Conservation (phyloP, 2,329 filamentous ascomycete species). For the Aspergillus ochraceus region DNA sequence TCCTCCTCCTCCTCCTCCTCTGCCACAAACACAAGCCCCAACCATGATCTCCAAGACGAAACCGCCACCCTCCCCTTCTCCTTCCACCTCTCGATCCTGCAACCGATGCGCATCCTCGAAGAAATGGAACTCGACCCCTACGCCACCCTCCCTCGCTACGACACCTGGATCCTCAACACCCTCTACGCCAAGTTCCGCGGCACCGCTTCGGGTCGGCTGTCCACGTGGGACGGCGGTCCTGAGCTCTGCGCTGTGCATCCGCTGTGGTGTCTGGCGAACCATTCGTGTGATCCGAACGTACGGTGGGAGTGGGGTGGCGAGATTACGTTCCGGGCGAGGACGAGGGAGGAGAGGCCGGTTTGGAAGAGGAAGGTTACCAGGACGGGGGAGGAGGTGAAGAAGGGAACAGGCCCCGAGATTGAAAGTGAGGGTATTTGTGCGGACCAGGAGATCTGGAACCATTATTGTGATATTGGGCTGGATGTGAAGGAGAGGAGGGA, state of each 20-base stretch:
- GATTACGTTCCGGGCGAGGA: constrained; percentile 40
- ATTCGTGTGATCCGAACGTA: constrained; percentile 94
- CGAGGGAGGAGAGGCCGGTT: constrained; percentile 34
- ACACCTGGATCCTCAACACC: constrained; percentile 74
- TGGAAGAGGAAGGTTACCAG: constrained; percentile 31
- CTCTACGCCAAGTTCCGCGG: constrained; percentile 91
- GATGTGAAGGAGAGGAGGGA: constrained; percentile 78
- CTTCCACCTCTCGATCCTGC: constrained; percentile 59
- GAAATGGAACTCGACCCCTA: constrained; percentile 65
- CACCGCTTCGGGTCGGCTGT: constrained; percentile 83
- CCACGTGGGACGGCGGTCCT: constrained; percentile 72
- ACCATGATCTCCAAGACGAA: constrained; percentile 15
- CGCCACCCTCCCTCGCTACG: constrained; percentile 41
- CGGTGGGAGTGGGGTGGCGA: constrained; percentile 80
- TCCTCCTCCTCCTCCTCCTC: constrained; percentile 11
- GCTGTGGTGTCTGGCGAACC: constrained; percentile 94
- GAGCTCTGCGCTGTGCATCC: constrained; percentile 93
- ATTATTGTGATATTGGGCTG: constrained; percentile 87
- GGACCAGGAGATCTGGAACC: constrained; percentile 85
- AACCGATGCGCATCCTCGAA: constrained; percentile 61
- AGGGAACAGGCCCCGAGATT: too few relatives aligned
- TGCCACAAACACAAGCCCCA: background rate
- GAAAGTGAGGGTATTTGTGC: constrained; percentile 57
- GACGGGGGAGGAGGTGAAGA: constrained; percentile 3
- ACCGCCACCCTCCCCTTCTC: constrained; percentile 58